These are phyloP conservation scores for Williopsis jadinii DNA, from an alignment of 1,139 yeast genomes.

Conservation along the genomic window DNA sequence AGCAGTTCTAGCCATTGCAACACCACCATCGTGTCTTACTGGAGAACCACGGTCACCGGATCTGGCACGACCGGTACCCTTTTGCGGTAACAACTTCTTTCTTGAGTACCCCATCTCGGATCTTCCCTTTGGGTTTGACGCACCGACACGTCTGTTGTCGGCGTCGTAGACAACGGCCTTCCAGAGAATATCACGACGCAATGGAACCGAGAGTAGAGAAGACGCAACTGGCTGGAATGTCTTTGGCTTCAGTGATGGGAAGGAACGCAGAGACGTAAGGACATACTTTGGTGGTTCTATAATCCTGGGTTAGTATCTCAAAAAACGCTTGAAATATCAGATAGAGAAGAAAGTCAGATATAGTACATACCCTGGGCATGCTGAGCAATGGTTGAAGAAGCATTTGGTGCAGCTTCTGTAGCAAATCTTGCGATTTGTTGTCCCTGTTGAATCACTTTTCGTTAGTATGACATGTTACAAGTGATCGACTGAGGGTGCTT, in stretches of 20 bases:
- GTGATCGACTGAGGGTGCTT: too few species aligned
- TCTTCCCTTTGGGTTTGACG: slow-evolving; percentile 80
- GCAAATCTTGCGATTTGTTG: slow-evolving; percentile 17
- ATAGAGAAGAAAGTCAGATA: neutral
- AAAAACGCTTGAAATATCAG: too few species aligned
- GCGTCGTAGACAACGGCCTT: slow-evolving; percentile 90
- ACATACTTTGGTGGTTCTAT: slow-evolving; percentile 65
- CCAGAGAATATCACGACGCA: slow-evolving; percentile 91
- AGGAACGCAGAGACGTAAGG: slow-evolving; percentile 70
- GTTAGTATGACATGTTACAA: too few species aligned
- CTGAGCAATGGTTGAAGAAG: slow-evolving; percentile 7
- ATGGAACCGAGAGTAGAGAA: slow-evolving; percentile 58
- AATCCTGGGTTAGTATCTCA: slow-evolving; percentile 2
- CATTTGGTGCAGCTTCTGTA: slow-evolving; percentile 12
- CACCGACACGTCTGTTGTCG: slow-evolving; percentile 82
- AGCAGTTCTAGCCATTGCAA: slow-evolving; percentile 85
- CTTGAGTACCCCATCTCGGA: slow-evolving; percentile 83
- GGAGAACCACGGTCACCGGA: slow-evolving; percentile 96
- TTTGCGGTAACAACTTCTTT: slow-evolving; percentile 78
- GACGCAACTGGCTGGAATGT: slow-evolving; percentile 70
- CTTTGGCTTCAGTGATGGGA: slow-evolving; percentile 87
- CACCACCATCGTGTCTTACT: slow-evolving; percentile 80
- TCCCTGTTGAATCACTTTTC: slow-evolving; percentile 6
- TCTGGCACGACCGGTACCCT: slow-evolving; percentile 94
- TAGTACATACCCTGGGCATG: slow-evolving; percentile 16